Evolutionary conservation across 306 rosid species (phyloP), one percentile per base, ranked within the genome.

Genomic region (Alnus rubra): DNA sequence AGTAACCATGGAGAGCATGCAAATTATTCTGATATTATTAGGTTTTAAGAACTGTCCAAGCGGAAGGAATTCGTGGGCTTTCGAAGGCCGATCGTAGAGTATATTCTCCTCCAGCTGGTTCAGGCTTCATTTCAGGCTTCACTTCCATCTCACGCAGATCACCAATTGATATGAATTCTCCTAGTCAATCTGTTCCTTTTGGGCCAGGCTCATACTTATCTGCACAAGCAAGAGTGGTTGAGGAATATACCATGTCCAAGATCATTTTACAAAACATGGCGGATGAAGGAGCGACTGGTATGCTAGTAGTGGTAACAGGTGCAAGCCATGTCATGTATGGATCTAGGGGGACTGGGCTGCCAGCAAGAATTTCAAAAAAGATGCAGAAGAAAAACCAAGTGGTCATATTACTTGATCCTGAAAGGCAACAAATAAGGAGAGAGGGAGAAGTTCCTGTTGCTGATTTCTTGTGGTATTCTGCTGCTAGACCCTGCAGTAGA

Each of bases 391-490:
- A 92, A 91, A 91, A 91, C 87, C 98, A 95, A 86, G 91, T 90
- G 12, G 90, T 92, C 68, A 78, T 95, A 83, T 83, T 95, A 62
- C 98, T 95, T 88, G 90, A 92, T 83, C 98, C 97, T 81, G 98
- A 92, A 84, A 82, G 98, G 86, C 98, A 95, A 77, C 85, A 85
- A 73, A 92, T 92, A 77, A 89, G 98, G 76, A 73, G 81, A 60
- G 98, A 92, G 87, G 98, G 98, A 68, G 98, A 95, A 80, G 97
- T 95, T 83, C 97, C 97, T 15, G 86, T 90, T 54, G 98, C 98
- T 64, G 97, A 94, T 85, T 92, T 92, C 83, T 82, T 94, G 88
- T 94, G 98, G 98, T 94, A 94, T 85, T 94, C 98, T 76, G 92
- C 96, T 73, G 97, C 97, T 81, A 89, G 97, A 81, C 90, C 98